A percentile compares a stretch with the other conserved stretches of the same genome.
phyloP scores from a whole-genome alignment of 306 rosid genomes.

The Datisca glomerata region DNA sequence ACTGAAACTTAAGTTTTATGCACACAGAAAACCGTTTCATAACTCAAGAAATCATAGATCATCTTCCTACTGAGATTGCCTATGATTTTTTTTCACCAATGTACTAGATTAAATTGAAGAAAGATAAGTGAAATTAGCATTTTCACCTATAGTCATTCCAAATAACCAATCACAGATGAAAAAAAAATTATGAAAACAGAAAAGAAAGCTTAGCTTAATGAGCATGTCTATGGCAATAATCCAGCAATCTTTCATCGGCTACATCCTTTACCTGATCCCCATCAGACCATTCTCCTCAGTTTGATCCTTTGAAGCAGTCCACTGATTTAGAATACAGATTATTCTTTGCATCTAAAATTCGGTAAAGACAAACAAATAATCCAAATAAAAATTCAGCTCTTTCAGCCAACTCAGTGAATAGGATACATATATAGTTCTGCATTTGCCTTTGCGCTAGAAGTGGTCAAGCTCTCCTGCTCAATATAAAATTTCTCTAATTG shows the following conservation, averaged over 20 bases:
- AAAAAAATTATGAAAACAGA: too few relatives aligned
- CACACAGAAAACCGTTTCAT: too few relatives aligned
- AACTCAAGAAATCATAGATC: too few relatives aligned
- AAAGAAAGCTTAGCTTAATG: constrained; percentile 52
- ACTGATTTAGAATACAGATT: constrained; percentile 46
- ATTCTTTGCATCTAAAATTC: constrained; percentile 49
- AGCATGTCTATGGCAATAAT: constrained; percentile 44
- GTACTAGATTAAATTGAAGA: too few relatives aligned
- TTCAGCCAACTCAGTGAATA: constrained; percentile 9
- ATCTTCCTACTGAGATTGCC: too few relatives aligned
- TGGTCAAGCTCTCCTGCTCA: constrained; percentile 16
- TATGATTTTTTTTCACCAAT: too few relatives aligned
- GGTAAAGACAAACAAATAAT: constrained; percentile 35
- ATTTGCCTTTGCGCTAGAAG: constrained; percentile 21
- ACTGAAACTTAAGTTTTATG: too few relatives aligned
- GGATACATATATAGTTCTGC: constrained; percentile 82
- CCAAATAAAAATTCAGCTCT: too few relatives aligned
- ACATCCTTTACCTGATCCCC: constrained; percentile 18
- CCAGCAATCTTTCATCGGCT: constrained; percentile 38
- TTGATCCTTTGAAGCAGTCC: constrained; percentile 44
- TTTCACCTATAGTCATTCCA: too few relatives aligned
- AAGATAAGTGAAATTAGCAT: too few relatives aligned
- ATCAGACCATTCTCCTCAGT: constrained; percentile 12
- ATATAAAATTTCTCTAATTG: constrained; percentile 23
- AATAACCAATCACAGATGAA: too few relatives aligned